Percentiles rank a stretch among this genome's conserved stretches.
phyloP scores from a whole-genome alignment of 2,329 filamentous ascomycete species.

The Venturiaceae sp. region DNA sequence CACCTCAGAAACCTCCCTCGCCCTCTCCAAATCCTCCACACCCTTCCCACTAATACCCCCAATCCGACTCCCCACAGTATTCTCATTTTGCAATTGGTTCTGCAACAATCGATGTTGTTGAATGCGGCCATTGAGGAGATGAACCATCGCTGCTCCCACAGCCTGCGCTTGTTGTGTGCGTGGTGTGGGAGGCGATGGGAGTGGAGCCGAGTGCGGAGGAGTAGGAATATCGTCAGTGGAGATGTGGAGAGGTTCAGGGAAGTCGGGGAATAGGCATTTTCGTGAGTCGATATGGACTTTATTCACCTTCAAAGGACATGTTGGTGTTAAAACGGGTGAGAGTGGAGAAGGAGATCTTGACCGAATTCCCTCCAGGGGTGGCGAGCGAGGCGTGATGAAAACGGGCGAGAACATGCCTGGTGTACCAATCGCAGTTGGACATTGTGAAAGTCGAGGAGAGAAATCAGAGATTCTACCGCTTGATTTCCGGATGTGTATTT shows the following conservation, averaged over 20 bases:
- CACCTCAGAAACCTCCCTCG: background rate
- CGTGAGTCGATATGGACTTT: too few relatives aligned
- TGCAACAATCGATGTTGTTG: background rate
- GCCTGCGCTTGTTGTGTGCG: background rate
- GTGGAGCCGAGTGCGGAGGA: background rate
- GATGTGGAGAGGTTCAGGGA: background rate
- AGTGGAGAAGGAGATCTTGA: background rate
- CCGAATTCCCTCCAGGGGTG: background rate
- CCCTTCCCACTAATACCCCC: background rate
- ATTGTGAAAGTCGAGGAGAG: background rate
- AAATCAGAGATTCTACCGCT: background rate
- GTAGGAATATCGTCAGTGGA: background rate
- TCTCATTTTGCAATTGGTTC: too few relatives aligned
- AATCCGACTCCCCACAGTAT: too few relatives aligned
- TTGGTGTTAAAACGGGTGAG: background rate
- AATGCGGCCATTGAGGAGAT: background rate
- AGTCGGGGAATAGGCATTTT: too few relatives aligned
- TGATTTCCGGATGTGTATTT: background rate
- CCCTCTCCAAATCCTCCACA: background rate
- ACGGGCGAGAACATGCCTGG: background rate
- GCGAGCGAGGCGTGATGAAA: background rate
- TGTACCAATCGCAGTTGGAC: background rate
- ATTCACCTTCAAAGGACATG: background rate
- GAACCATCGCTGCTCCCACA: background rate
- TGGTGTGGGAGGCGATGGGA: background rate